Conservation (phyloP, 805 yeast genomes). For the Lipomyces anomalus region DNA sequence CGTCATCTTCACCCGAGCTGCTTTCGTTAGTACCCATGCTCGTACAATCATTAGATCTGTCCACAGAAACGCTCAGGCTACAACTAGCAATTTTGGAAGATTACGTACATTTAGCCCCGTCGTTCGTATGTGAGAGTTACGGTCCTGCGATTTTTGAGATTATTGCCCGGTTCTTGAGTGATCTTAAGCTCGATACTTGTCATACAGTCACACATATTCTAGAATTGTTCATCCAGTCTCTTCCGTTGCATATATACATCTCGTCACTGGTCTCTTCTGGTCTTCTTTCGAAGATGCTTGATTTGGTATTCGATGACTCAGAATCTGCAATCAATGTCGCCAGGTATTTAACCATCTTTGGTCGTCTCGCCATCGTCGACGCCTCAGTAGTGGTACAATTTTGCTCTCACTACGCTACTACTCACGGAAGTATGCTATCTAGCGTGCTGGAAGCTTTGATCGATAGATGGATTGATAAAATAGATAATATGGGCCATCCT, state of each 20-base stretch:
- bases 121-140: constrained; percentile 27
- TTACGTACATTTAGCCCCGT: constrained; percentile 32
- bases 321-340: constrained; percentile 32
- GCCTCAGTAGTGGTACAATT: constrained; percentile 23
- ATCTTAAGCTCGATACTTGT: constrained; percentile 18
- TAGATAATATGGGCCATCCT: constrained; percentile 62
- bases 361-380: constrained; percentile 27
- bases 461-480: constrained; percentile 33
- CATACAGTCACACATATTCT: constrained; percentile 20
- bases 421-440: background rate
- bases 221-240: constrained; percentile 18
- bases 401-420: constrained; percentile 13
- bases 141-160: constrained; percentile 22
- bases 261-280: constrained; percentile 29
- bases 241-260: constrained; percentile 18
- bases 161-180: constrained; percentile 16
- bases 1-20: constrained; percentile 41
- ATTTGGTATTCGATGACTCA: constrained; percentile 31
- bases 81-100: constrained; percentile 33
- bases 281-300: constrained; percentile 30
- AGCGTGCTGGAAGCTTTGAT: constrained; percentile 18
- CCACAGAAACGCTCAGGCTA: constrained; percentile 43
- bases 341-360: constrained; percentile 26
- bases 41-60: constrained; percentile 53
- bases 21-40: constrained; percentile 46